Evolutionary conservation across 2,329 filamentous ascomycete genomes (phyloP).

Genomic region (Alternaria ethzedia): DNA sequence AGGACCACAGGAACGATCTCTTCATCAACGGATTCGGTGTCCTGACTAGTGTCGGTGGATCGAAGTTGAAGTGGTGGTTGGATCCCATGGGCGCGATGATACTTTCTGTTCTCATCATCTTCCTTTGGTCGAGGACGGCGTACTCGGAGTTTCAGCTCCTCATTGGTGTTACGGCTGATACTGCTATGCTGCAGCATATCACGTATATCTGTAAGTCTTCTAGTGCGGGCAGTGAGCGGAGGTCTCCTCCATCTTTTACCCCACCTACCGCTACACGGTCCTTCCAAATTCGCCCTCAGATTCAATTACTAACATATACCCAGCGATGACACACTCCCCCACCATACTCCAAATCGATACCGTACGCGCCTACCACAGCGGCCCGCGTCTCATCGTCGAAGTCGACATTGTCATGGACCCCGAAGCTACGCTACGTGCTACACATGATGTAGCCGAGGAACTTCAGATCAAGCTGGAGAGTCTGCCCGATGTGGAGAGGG

Average conservation of each 20-base stretch:
- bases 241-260: too few species aligned
- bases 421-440: constrained; percentile 72
- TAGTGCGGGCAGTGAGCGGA: too few species aligned
- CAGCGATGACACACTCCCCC: constrained; percentile 81
- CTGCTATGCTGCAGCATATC: constrained; percentile 87
- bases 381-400: constrained; percentile 88
- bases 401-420: constrained; percentile 95
- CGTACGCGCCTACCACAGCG: constrained; percentile 90
- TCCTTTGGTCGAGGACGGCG: constrained; percentile 83
- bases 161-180: constrained; percentile 86
- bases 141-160: constrained; percentile 89
- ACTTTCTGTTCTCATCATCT: constrained; percentile 77
- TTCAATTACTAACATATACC: too few species aligned
- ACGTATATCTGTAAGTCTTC: constrained; percentile 77
- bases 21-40: constrained; percentile 95
- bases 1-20: constrained; percentile 97
- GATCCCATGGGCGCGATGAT: constrained; percentile 91
- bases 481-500: constrained; percentile 87
- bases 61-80: constrained; percentile 91
- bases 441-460: constrained; percentile 92
- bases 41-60: constrained; percentile 86
- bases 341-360: constrained; percentile 86
- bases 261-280: too few species aligned
- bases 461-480: constrained; percentile 94
- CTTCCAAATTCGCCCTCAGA: too few species aligned